Evolutionary conservation across 1,284 basidiomycete species (phyloP), one percentile per base, ranked within the genome.

Genomic region (Apiotrichum sp.): DNA sequence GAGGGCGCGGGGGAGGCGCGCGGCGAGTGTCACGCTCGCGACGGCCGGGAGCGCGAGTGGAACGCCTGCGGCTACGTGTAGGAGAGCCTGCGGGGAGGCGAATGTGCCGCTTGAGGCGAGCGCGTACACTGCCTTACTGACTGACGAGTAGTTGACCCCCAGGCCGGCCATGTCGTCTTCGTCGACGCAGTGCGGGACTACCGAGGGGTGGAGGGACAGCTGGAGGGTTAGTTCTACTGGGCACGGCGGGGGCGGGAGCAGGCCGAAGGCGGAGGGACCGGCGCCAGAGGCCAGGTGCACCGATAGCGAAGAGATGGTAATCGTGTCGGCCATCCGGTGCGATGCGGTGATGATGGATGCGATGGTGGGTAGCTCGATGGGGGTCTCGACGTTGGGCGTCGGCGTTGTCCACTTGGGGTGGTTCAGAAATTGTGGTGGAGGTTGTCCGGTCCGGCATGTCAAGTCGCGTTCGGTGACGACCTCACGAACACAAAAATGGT

Each of bases 91-190:
- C 0, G 75, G 63, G 14, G 48, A 47, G 0, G 14, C 22, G 47
- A 59, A 75, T 0, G 38, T 42, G n/a, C 34, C 32, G 6, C 39
- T 13, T 5, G 62, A 41, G 2, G 66, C 43, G 4, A 59, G 35
- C 8, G 62, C 61, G 47, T 70, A 67, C 13, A 77, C 62, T 1
- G 60, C 60, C 52, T 78, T 77, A 10, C 67, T 66, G 4, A 74
- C 60, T 1, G 67, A 59, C 1, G 71, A 74, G 62, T 78, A 78
- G 61, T 77, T 77, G 38, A 78, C 69, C n/a, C 72, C 69, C 16
- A 73, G 64, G 3, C 66, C 70, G 2, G 60, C 48, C 63, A 74
- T 72, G 34, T 65, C 62, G 53, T 75, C 74, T 7, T 67, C 65
- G 13, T 57, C 47, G 3, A 65, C 61, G 44, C 69, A 69, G 8